Percentiles rank a stretch among this genome's conserved stretches.
Conservation (phyloP, 495 filamentous ascomycete genomes). For the Penicillium dipodomyicola region DNA sequence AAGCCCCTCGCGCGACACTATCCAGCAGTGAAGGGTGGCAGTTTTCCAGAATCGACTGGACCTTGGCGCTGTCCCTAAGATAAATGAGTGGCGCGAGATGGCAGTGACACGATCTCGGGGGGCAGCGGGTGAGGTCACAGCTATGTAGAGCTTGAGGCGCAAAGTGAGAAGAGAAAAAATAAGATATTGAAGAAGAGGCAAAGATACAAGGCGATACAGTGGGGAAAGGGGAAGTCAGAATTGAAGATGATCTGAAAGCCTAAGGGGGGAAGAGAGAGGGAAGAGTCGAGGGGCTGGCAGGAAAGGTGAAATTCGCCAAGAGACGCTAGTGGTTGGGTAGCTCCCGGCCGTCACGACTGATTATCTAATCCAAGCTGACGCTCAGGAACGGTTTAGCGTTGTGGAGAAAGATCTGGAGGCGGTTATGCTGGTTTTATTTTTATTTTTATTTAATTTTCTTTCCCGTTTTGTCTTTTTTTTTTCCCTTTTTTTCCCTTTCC, state of each 20-base stretch:
- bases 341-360: slow-evolving; percentile 39
- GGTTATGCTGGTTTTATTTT: slow-evolving; percentile 20
- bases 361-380: slow-evolving; percentile 35
- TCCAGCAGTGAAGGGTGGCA: slow-evolving; percentile 6
- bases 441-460: slow-evolving; percentile 15
- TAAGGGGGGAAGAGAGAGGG: slow-evolving; percentile 30
- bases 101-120: slow-evolving; percentile 7
- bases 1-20: slow-evolving; percentile 8
- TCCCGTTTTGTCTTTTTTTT: neutral
- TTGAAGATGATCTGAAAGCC: slow-evolving; percentile 24
- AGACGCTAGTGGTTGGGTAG: slow-evolving; percentile 50
- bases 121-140: neutral
- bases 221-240: slow-evolving; percentile 16
- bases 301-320: slow-evolving; percentile 49
- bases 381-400: slow-evolving; percentile 39
- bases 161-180: slow-evolving; percentile 6
- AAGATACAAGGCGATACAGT: slow-evolving; percentile 9
- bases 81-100: slow-evolving; percentile 10
- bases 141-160: slow-evolving; percentile 4
- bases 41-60: slow-evolving; percentile 9
- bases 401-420: slow-evolving; percentile 45
- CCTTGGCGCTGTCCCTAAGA: slow-evolving; percentile 10
- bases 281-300: slow-evolving; percentile 50
- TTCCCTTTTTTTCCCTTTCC: neutral
- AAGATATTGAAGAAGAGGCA: slow-evolving; percentile 2